These are phyloP conservation scores for Sclerotinia borealis DNA, from an alignment of 2,329 filamentous ascomycete species.

Conservation along the genomic window DNA sequence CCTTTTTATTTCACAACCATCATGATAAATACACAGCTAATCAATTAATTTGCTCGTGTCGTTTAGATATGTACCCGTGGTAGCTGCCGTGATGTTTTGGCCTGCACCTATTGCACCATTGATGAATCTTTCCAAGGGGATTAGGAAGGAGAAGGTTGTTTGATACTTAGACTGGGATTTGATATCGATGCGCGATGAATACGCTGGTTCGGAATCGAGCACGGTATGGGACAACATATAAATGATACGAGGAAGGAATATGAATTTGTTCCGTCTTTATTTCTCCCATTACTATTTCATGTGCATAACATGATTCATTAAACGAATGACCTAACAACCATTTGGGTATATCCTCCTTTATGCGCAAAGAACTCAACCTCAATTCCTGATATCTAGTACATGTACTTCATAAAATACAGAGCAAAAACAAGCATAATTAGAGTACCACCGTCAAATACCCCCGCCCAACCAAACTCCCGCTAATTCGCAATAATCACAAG, in stretches of 20 bases:
- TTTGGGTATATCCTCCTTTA: slow-evolving; percentile 10
- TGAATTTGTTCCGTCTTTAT: not conserved
- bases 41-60: not conserved
- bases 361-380: not conserved
- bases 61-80: not conserved
- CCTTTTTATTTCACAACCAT: not conserved
- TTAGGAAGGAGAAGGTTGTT: not conserved
- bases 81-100: slow-evolving; percentile 5
- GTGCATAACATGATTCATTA: not conserved
- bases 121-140: slow-evolving; percentile 1
- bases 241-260: not conserved
- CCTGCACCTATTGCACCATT: not conserved
- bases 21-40: not conserved
- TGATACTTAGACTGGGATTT: not conserved
- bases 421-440: not conserved
- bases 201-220: not conserved
- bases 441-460: not conserved
- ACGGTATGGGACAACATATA: not conserved
- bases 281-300: not conserved
- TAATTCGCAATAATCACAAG: not conserved
- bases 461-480: slow-evolving; percentile 3
- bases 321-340: not conserved
- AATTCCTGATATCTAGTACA: not conserved
- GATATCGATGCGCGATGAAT: not conserved
- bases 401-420: slow-evolving; percentile 4